Conservation (phyloP, 768 basidiomycete genomes). For the Goffeauzyma gilvescens region DNA sequence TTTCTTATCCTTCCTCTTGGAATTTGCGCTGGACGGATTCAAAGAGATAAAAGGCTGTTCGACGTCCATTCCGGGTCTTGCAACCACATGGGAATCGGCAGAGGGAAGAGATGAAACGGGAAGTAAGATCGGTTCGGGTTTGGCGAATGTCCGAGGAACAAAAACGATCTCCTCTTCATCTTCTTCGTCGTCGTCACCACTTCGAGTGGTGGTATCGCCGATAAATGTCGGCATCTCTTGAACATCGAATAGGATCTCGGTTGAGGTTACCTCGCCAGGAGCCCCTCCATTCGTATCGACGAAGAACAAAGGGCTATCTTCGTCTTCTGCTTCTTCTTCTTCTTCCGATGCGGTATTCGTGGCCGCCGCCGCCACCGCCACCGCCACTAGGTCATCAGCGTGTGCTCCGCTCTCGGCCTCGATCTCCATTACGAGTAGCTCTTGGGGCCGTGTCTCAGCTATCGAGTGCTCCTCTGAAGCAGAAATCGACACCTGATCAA, state of each 20-base stretch:
- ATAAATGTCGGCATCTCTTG: conserved; percentile 5
- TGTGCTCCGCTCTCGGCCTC: not conserved
- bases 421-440: not conserved
- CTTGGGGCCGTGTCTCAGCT: not conserved
- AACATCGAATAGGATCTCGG: conserved; percentile 10
- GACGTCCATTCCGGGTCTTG: too few relatives aligned
- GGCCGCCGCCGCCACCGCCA: not conserved
- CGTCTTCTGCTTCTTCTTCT: not conserved
- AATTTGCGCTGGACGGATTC: too few relatives aligned
- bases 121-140: conserved; percentile 23
- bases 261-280: not conserved
- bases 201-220: too few relatives aligned
- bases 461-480: not conserved
- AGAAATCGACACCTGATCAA: too few relatives aligned
- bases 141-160: conserved; percentile 15
- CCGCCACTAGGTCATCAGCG: too few relatives aligned
- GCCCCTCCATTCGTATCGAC: conserved; percentile 15
- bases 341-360: too few relatives aligned
- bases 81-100: too few relatives aligned
- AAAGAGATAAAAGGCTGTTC: too few relatives aligned
- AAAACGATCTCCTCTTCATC: conserved; percentile 29
- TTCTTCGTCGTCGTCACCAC: not conserved
- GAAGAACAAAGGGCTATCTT: conserved; percentile 15
- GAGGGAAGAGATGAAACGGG: too few relatives aligned
- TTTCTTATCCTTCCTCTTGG: conserved; percentile 8